Evolutionary conservation across 148 eudicot genomes (phyloP).

Genomic region (Persicaria tinctoria): DNA sequence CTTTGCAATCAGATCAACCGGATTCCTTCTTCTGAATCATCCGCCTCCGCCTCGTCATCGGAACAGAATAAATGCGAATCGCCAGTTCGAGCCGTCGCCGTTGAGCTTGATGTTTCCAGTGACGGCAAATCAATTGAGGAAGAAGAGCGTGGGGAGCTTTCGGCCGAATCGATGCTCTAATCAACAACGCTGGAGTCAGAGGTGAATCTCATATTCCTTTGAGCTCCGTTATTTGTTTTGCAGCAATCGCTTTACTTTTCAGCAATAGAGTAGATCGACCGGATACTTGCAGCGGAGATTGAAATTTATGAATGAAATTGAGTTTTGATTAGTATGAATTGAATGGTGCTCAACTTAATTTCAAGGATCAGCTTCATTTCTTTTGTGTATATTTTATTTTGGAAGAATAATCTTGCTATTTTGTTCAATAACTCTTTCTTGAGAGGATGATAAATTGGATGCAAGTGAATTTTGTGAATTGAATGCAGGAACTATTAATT

Average conservation of each 20-base stretch:
- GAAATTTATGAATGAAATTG: too few species aligned
- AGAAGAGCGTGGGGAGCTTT: slow-evolving; percentile 49
- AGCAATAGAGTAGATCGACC: background rate
- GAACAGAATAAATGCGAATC: background rate
- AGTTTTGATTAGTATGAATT: background rate
- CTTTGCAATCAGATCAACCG: slow-evolving; percentile 46
- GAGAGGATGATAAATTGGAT: background rate
- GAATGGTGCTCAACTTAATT: too few species aligned
- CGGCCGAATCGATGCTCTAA: slow-evolving; percentile 50
- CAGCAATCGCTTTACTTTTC: background rate
- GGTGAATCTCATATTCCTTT: slow-evolving; percentile 20
- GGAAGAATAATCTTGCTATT: too few species aligned
- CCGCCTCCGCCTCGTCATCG: background rate
- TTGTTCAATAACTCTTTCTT: background rate
- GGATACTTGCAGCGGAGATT: too few species aligned
- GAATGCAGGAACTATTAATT: slow-evolving; percentile 29
- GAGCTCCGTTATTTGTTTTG: background rate
- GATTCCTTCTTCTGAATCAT: background rate
- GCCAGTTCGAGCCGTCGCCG: slow-evolving; percentile 36
- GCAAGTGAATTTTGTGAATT: background rate
- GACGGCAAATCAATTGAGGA: slow-evolving; percentile 32
- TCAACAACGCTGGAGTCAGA: slow-evolving; percentile 62
- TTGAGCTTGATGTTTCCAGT: slow-evolving; percentile 46
- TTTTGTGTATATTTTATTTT: too few species aligned
- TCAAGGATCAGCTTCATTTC: too few species aligned